These are phyloP conservation scores for Trichoderma orchidacearum DNA, from an alignment of 495 filamentous ascomycete genomes.

Conservation along the genomic window DNA sequence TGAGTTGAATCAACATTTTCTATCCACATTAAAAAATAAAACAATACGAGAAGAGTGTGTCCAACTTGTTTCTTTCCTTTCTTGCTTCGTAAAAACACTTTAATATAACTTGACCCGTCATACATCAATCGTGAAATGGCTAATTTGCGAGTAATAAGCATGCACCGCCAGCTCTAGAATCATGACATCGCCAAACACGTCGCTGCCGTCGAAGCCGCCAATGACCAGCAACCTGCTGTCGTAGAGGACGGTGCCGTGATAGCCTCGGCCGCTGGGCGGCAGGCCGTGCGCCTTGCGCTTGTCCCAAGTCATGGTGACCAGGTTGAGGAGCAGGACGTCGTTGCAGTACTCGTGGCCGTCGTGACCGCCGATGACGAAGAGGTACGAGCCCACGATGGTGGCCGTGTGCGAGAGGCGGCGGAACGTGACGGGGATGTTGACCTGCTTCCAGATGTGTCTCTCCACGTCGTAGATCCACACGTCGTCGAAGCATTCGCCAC, in stretches of 20 bases:
- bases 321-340: conserved; percentile 49
- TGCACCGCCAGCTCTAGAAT: conserved; percentile 50
- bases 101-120: conserved; percentile 20
- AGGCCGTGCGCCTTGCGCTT: conserved; percentile 46
- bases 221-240: conserved; percentile 46
- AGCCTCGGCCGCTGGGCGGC: conserved; percentile 45
- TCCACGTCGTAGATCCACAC: conserved; percentile 58
- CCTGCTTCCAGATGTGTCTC: conserved; percentile 35
- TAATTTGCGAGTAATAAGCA: conserved; percentile 55
- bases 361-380: conserved; percentile 53
- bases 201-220: conserved; percentile 49
- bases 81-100: neutral
- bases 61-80: neutral
- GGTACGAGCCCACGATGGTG: conserved; percentile 50
- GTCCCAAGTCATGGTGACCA: conserved; percentile 59
- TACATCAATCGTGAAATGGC: conserved; percentile 52
- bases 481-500: conserved; percentile 52
- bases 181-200: conserved; percentile 50
- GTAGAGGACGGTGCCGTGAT: conserved; percentile 49
- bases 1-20: neutral
- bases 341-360: conserved; percentile 54
- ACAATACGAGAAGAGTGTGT: neutral
- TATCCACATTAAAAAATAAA: neutral
- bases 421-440: conserved; percentile 38
- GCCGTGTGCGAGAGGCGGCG: conserved; percentile 48